Evolutionary conservation across 139 green algal species (phyloP).

Genomic region (Chlorella sp.): DNA sequence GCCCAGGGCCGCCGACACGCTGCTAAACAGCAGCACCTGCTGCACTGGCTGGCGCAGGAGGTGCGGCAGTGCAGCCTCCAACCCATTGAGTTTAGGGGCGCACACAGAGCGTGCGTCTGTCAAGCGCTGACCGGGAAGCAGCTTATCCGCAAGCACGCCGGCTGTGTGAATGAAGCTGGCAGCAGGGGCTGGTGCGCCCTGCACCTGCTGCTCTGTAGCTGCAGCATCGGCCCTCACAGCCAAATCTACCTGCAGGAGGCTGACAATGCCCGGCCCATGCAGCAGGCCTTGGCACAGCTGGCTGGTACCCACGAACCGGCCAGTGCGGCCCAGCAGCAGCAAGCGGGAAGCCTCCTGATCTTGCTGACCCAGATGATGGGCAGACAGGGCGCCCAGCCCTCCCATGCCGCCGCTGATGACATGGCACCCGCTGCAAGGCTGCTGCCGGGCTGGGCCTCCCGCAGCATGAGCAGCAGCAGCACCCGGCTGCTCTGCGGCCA

Average conservation of each 20-base stretch:
- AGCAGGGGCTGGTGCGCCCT: background rate
- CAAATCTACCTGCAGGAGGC: background rate
- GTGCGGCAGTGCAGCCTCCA: background rate
- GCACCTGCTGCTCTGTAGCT: background rate
- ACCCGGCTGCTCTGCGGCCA: background rate
- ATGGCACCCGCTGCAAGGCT: constrained; percentile 74
- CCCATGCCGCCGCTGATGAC: constrained; percentile 63
- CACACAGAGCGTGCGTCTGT: constrained; percentile 45
- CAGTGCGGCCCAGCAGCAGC: constrained; percentile 26
- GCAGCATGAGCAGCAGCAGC: background rate
- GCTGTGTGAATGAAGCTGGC: constrained; percentile 64
- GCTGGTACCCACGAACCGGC: background rate
- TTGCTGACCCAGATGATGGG: constrained; percentile 65
- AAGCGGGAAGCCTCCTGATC: constrained; percentile 26
- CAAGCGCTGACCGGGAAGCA: constrained; percentile 62
- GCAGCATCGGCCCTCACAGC: background rate
- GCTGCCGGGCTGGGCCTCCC: constrained; percentile 45
- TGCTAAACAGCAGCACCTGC: constrained; percentile 42
- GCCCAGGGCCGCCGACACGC: constrained; percentile 41
- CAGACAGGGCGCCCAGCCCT: constrained; percentile 62
- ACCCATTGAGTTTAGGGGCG: constrained; percentile 55
- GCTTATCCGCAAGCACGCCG: constrained; percentile 77
- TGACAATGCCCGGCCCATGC: background rate
- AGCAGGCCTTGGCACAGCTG: background rate
- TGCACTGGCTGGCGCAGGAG: constrained; percentile 27